Evolutionary conservation across 1,284 basidiomycete genomes (phyloP).

Genomic region (Trichosporon ovoides): DNA sequence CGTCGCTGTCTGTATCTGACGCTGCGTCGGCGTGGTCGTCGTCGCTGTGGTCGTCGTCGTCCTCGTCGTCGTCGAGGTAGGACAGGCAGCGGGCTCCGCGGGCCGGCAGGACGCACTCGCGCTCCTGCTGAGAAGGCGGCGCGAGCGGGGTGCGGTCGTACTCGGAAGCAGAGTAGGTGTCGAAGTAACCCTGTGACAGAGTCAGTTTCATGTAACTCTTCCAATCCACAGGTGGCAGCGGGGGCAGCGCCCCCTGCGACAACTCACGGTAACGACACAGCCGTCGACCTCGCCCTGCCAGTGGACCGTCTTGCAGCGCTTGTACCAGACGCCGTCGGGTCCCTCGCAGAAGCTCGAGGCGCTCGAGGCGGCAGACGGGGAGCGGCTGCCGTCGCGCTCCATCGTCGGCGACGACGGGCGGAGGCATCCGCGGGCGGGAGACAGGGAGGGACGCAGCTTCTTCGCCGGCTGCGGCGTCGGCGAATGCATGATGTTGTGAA

Average conservation of each 20-base stretch:
- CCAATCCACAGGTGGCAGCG: background rate
- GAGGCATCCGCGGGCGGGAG: constrained; percentile 23
- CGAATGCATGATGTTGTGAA: constrained; percentile 10
- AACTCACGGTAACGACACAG: constrained; percentile 39
- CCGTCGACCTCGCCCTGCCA: constrained; percentile 37
- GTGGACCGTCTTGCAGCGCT: constrained; percentile 37
- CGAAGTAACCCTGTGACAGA: constrained; percentile 36
- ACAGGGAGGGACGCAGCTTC: constrained; percentile 42
- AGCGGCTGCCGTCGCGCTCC: constrained; percentile 4
- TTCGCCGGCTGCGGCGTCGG: constrained; percentile 22
- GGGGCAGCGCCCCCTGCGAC: too few relatives aligned
- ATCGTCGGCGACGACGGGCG: constrained; percentile 12
- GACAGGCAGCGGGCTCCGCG: constrained; percentile 39
- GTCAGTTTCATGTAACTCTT: background rate
- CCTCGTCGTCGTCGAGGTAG: constrained; percentile 16
- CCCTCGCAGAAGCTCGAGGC: constrained; percentile 7
- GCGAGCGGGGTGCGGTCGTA: constrained; percentile 51
- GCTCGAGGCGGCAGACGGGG: constrained; percentile 12
- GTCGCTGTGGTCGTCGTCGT: constrained; percentile 17
- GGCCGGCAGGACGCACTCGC: constrained; percentile 45
- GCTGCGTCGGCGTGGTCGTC: constrained; percentile 19
- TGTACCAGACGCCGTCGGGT: constrained; percentile 18
- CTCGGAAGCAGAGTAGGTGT: constrained; percentile 46
- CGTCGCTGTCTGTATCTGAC: constrained; percentile 3
- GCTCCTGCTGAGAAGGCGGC: constrained; percentile 46